These are phyloP conservation scores for Stropharia rugosoannulata DNA, from an alignment of 768 basidiomycete genomes.

Conservation along the genomic window DNA sequence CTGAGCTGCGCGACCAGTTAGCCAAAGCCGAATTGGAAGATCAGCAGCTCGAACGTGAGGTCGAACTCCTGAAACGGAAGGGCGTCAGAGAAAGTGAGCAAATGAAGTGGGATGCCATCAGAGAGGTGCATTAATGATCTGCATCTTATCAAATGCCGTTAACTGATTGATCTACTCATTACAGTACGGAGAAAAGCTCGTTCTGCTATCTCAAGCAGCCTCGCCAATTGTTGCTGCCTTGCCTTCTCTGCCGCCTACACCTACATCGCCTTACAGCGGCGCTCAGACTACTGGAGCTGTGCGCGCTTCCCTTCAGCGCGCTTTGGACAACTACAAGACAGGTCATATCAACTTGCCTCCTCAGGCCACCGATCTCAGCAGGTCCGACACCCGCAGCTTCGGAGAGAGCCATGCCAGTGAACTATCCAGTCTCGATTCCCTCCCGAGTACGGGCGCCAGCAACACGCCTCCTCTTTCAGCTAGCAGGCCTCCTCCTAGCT, in stretches of 20 bases:
- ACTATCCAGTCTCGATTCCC: slow-evolving; percentile 53
- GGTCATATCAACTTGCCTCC: slow-evolving; percentile 58
- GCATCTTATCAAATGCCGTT: slow-evolving; percentile 2
- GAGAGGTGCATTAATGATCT: slow-evolving; percentile 54
- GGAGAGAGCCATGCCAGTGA: slow-evolving; percentile 82
- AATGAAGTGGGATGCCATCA: slow-evolving; percentile 77
- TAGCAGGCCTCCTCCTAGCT: slow-evolving; percentile 21
- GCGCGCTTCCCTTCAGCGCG: slow-evolving; percentile 74
- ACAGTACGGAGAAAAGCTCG: slow-evolving; percentile 81
- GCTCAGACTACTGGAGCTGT: slow-evolving; percentile 62
- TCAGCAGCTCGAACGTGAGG: slow-evolving; percentile 63
- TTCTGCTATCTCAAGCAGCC: slow-evolving; percentile 71
- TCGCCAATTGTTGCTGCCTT: slow-evolving; percentile 59
- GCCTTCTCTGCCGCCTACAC: slow-evolving; percentile 65
- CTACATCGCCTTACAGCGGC: slow-evolving; percentile 56
- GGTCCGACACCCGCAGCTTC: slow-evolving; percentile 79
- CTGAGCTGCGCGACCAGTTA: slow-evolving; percentile 71
- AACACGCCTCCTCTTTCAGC: slow-evolving; percentile 15
- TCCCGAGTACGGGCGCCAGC: slow-evolving; percentile 17
- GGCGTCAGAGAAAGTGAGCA: slow-evolving; percentile 74
- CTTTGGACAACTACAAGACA: slow-evolving; percentile 75
- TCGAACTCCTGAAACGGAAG: slow-evolving; percentile 73
- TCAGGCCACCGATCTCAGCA: slow-evolving; percentile 55
- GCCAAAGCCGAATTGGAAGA: slow-evolving; percentile 65
- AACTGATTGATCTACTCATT: slow-evolving; percentile 1